Evolutionary conservation across 2,329 filamentous ascomycete species (phyloP).

Genomic region (Aspergillus ochraceoroseus): DNA sequence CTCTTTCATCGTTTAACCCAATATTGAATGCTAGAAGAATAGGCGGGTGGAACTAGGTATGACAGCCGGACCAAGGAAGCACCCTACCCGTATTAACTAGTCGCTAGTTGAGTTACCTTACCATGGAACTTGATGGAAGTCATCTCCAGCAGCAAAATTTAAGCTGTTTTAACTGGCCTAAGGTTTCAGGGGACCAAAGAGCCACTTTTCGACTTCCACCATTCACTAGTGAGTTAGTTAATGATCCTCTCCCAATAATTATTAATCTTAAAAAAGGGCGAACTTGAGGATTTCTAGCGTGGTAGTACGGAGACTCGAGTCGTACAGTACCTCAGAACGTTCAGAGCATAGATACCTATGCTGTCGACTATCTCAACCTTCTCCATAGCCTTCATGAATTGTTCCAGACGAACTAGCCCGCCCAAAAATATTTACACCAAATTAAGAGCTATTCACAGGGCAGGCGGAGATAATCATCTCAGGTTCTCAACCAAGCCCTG

Average conservation of each 20-base stretch:
- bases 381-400: no score
- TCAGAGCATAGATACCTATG: no score
- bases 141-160: no score
- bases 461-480: constrained; percentile 1
- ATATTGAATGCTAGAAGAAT: neutral
- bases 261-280: no score
- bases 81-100: constrained; percentile 4
- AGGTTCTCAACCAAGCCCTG: neutral
- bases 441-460: neutral
- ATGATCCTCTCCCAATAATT: neutral
- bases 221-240: neutral
- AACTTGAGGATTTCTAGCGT: no score
- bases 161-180: neutral
- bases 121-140: no score
- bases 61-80: constrained; percentile 1
- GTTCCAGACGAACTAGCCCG: no score
- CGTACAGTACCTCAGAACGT: no score
- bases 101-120: constrained; percentile 5
- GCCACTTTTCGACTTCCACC: constrained; percentile 12
- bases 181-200: constrained; percentile 1
- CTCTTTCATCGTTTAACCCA: neutral
- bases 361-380: no score
- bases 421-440: no score
- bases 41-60: neutral
- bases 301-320: no score